A percentile compares a stretch with the other conserved stretches of the same genome.
These are phyloP conservation scores for Pichia sp. DNA, from an alignment of 1,139 yeast genomes.

Conservation along the genomic window DNA sequence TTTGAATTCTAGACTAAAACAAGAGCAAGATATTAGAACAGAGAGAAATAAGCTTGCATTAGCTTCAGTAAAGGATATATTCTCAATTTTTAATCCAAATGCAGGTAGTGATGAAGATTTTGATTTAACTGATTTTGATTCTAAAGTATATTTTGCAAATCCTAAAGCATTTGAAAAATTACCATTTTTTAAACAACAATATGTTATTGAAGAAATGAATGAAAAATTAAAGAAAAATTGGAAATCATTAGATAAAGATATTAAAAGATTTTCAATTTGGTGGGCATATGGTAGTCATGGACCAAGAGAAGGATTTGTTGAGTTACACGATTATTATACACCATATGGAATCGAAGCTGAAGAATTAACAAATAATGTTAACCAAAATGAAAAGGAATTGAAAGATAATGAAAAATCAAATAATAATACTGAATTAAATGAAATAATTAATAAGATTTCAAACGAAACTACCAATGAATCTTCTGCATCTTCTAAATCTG, in stretches of 20 bases:
- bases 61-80: slow-evolving; percentile 29
- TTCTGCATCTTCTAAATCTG: slow-evolving; percentile 10
- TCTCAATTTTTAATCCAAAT: slow-evolving; percentile 26
- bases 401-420: background rate
- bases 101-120: slow-evolving; percentile 31
- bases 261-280: slow-evolving; percentile 48
- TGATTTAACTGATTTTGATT: slow-evolving; percentile 42
- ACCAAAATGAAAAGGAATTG: background rate
- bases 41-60: slow-evolving; percentile 28
- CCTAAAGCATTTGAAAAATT: slow-evolving; percentile 41
- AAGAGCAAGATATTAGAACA: slow-evolving; percentile 24
- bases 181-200: slow-evolving; percentile 52
- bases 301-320: slow-evolving; percentile 47
- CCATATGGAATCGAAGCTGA: slow-evolving; percentile 10
- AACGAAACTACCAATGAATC: slow-evolving; percentile 29
- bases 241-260: slow-evolving; percentile 39
- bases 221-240: slow-evolving; percentile 49
- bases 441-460: slow-evolving; percentile 30
- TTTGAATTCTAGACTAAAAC: slow-evolving; percentile 21
- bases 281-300: slow-evolving; percentile 64
- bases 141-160: slow-evolving; percentile 42
- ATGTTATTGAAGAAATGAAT: slow-evolving; percentile 44
- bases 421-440: slow-evolving; percentile 11
- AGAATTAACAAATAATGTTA: background rate
- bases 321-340: slow-evolving; percentile 35